phyloP scores from a whole-genome alignment of 2,329 filamentous ascomycete genomes.

The Aspergillus transmontanensis region DNA sequence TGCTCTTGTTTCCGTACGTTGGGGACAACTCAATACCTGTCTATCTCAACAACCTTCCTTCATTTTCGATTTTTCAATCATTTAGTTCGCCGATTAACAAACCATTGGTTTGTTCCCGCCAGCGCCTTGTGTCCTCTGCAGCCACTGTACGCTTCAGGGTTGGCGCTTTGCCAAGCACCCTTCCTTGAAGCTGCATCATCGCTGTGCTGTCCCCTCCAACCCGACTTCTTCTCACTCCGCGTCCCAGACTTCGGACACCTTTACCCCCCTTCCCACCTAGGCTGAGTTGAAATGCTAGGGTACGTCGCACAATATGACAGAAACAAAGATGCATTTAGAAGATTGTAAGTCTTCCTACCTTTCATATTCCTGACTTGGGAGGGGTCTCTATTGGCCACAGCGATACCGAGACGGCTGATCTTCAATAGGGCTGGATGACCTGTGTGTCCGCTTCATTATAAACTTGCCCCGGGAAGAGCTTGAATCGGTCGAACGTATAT shows the following conservation, averaged over 20 bases:
- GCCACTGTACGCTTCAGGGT: constrained; percentile 25
- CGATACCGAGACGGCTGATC: constrained; percentile 25
- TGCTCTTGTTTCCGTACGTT: background rate
- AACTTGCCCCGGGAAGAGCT: constrained; percentile 93
- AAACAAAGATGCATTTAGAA: constrained; percentile 81
- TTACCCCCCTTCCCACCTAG: constrained; percentile 17
- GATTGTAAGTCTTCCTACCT: constrained; percentile 66
- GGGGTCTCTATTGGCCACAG: background rate
- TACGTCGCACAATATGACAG: constrained; percentile 67
- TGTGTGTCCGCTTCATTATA: constrained; percentile 97
- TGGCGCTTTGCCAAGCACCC: constrained; percentile 29
- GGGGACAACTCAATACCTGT: background rate
- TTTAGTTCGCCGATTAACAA: constrained; percentile 8
- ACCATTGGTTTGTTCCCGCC: constrained; percentile 8
- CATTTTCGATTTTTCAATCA: background rate
- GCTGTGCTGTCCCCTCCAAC: constrained; percentile 23
- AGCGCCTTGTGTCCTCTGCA: constrained; percentile 3
- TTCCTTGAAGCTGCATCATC: constrained; percentile 30
- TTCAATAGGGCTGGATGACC: constrained; percentile 83
- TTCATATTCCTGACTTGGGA: background rate
- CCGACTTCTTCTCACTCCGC: constrained; percentile 20
- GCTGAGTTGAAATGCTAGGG: constrained; percentile 61
- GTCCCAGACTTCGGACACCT: constrained; percentile 26
- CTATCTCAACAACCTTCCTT: constrained; percentile 2
- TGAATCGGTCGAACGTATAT: constrained; percentile 86